Evolutionary conservation across 2,329 filamentous ascomycete genomes (phyloP).

Genomic region (Ascochyta clinopodiicola): DNA sequence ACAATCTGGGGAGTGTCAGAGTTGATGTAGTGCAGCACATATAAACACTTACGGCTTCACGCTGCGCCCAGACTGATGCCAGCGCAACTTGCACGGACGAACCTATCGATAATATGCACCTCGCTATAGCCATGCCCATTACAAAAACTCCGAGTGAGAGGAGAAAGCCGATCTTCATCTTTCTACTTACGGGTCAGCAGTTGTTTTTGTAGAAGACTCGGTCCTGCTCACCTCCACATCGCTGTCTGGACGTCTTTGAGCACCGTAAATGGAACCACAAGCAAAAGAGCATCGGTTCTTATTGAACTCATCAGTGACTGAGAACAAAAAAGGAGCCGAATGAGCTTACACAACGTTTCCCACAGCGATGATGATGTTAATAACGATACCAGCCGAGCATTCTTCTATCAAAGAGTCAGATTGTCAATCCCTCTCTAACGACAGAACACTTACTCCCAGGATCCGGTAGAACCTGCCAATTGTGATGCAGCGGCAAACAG

Average conservation of each 20-base stretch:
- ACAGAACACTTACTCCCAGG: background rate
- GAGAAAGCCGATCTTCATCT: slow-evolving; percentile 1
- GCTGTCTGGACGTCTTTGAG: background rate
- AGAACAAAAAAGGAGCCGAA: no score
- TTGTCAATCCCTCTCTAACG: no score
- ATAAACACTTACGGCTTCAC: background rate
- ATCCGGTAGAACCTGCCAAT: slow-evolving; percentile 9
- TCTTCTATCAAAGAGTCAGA: background rate
- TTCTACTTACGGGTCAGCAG: background rate
- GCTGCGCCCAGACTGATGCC: slow-evolving; percentile 7
- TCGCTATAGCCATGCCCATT: slow-evolving; percentile 7
- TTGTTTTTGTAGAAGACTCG: background rate
- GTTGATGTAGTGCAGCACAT: background rate
- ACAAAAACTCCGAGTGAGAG: slow-evolving; percentile 8
- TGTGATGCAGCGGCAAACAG: slow-evolving; percentile 3
- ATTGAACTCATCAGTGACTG: no score
- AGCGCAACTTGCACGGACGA: slow-evolving; percentile 1
- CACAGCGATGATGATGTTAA: background rate
- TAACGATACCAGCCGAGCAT: background rate
- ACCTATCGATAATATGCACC: background rate
- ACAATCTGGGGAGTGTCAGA: background rate
- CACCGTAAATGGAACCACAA: background rate
- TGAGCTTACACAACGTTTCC: background rate
- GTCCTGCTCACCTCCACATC: background rate
- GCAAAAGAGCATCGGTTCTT: background rate